Percentiles rank a stretch among this genome's conserved stretches.
Conservation (phyloP, 2,329 filamentous ascomycete genomes). For the Pseudogymnoascus sp. region DNA sequence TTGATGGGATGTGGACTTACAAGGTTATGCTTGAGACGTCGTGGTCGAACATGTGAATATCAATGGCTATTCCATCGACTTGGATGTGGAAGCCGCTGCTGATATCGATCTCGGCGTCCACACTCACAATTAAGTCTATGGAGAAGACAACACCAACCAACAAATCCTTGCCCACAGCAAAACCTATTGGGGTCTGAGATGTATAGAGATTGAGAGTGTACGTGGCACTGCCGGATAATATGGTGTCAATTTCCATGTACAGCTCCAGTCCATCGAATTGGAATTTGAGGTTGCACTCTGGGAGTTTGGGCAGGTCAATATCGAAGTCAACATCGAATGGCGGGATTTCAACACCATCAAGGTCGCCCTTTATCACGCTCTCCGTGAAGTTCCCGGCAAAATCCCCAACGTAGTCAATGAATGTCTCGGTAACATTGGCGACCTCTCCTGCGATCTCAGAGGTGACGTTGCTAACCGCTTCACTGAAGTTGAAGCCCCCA, state of each 20-base stretch:
- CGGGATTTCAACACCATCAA: slow-evolving; percentile 26
- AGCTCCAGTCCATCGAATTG: slow-evolving; percentile 44
- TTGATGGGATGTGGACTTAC: slow-evolving; percentile 31
- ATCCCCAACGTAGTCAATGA: slow-evolving; percentile 20
- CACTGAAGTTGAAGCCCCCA: slow-evolving; percentile 33
- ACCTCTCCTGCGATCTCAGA: slow-evolving; percentile 28
- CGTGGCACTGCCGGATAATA: slow-evolving; percentile 33
- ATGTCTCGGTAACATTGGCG: slow-evolving; percentile 28
- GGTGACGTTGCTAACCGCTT: slow-evolving; percentile 29
- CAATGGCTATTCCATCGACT: slow-evolving; percentile 40
- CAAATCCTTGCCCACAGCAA: slow-evolving; percentile 32
- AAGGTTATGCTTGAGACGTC: slow-evolving; percentile 40
- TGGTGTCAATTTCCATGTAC: slow-evolving; percentile 40
- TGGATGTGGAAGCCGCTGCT: slow-evolving; percentile 47
- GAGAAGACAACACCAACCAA: slow-evolving; percentile 40
- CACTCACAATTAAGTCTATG: slow-evolving; percentile 44
- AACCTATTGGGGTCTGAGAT: slow-evolving; percentile 36
- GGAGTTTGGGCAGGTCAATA: slow-evolving; percentile 36
- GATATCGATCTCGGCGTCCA: slow-evolving; percentile 40
- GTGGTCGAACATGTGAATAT: slow-evolving; percentile 42
- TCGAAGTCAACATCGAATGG: slow-evolving; percentile 36
- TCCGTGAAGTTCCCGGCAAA: slow-evolving; percentile 20
- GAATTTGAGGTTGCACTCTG: slow-evolving; percentile 36
- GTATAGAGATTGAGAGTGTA: slow-evolving; percentile 43
- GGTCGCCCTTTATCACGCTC: slow-evolving; percentile 20